phyloP scores from a whole-genome alignment of 768 basidiomycete species.

The Candolleomyces aberdarensis region DNA sequence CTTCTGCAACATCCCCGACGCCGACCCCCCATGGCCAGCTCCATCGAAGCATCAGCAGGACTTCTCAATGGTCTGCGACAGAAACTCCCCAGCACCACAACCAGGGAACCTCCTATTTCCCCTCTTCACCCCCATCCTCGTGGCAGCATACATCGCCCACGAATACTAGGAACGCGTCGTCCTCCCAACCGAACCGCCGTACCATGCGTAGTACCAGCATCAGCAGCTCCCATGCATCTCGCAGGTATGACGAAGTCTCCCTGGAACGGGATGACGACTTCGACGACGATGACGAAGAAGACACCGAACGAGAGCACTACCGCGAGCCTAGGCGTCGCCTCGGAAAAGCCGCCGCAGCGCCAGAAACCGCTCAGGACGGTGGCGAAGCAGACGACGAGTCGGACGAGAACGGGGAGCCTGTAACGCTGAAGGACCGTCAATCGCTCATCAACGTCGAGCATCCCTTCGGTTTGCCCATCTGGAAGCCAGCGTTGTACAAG shows the following conservation, averaged over 20 bases:
- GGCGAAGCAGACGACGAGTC: slow-evolving; percentile 22
- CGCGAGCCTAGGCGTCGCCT: slow-evolving; percentile 22
- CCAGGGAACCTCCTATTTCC: slow-evolving; percentile 67
- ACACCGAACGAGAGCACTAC: slow-evolving; percentile 14
- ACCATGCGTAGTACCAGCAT: slow-evolving; percentile 58
- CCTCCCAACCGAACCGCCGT: slow-evolving; percentile 46
- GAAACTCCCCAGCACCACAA: slow-evolving; percentile 65
- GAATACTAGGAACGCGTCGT: slow-evolving; percentile 44
- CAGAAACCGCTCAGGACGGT: slow-evolving; percentile 28
- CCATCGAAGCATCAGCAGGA: slow-evolving; percentile 45
- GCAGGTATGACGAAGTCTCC: slow-evolving; percentile 45
- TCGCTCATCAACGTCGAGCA: slow-evolving; percentile 99
- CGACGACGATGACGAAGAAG: slow-evolving; percentile 33
- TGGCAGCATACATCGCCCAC: slow-evolving; percentile 40
- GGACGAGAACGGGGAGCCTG: slow-evolving; percentile 64
- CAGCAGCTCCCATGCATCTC: slow-evolving; percentile 51
- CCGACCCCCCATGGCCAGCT: slow-evolving; percentile 41
- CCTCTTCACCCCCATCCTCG: slow-evolving; percentile 40
- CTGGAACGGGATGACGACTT: slow-evolving; percentile 49
- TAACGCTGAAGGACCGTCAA: slow-evolving; percentile 93
- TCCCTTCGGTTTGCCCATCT: slow-evolving; percentile 97
- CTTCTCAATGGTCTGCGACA: slow-evolving; percentile 55
- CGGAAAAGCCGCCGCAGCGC: slow-evolving; percentile 41
- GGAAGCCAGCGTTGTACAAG: slow-evolving; percentile 99
- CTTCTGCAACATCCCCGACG: slow-evolving; percentile 34